Evolutionary conservation across 805 yeast genomes (phyloP), one percentile per base, ranked within the genome.

Genomic region (Maudiozyma barnettii): DNA sequence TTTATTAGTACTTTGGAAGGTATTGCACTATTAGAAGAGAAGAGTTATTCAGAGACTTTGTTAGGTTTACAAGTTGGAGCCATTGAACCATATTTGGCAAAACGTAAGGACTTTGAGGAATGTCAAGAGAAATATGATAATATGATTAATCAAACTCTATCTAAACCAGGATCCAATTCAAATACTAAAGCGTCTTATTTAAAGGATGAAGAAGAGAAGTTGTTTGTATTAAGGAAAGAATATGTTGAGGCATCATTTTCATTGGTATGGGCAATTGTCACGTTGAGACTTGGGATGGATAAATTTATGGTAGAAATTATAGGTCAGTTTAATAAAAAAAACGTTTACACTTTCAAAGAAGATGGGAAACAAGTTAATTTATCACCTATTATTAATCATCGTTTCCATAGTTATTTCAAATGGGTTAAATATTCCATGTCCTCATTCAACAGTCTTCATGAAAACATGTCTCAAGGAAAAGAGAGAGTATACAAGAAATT

Each of bases 181-280:
- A 51, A 39, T 18, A 33, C 48, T 2, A 84, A 79, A 39, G 77
- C 93, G 0, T 63, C 70, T 5, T 51, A 50, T 23, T 46, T 82
- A 1, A 72, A 81, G 48, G 95, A 89, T 55, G 95, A 89, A 61
- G 85, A 93, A 1, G 71, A 74, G 47, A 89, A 83, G 49, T 65
- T 88, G 36, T 83, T 75, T 52, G 83, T 77, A 49, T 78, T 82
- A 5, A 70, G 86, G 39, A 78, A 79, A 52, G 77, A 78, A 22
- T 88, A 89, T 61, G 57, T 82, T 8, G 74, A 73, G 42, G 69
- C 75, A 0, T 74, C 85, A 0, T 63, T 84, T 43, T 82, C 77
- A 29, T 63, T 83, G 41, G 73, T 78, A 49, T 62, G 74, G 6
- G 73, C 72, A 23, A 60, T 78, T 4, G 66, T 78, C 8, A 61